Percentiles rank a stretch among this genome's conserved stretches.
Conservation (phyloP, 2,329 filamentous ascomycete genomes). For the Alternaria brassicicola region DNA sequence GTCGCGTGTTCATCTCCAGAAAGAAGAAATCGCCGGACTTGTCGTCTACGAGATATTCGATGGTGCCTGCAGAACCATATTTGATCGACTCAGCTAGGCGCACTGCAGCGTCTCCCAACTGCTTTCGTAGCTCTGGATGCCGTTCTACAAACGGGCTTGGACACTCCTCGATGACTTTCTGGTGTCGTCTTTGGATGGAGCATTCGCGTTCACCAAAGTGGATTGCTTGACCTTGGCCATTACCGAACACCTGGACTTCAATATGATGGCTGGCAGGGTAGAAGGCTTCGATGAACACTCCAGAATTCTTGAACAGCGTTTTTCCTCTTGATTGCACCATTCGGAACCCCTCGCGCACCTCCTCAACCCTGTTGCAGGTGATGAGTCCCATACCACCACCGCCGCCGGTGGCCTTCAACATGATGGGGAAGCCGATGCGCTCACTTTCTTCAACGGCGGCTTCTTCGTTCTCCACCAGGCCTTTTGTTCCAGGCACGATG, state of each 20-base stretch:
- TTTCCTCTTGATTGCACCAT: constrained; percentile 59
- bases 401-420: constrained; percentile 66
- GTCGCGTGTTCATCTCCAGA: constrained; percentile 64
- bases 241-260: constrained; percentile 89
- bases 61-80: constrained; percentile 87
- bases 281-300: constrained; percentile 57
- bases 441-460: constrained; percentile 52
- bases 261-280: constrained; percentile 63
- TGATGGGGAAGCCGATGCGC: constrained; percentile 57
- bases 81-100: constrained; percentile 62
- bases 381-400: constrained; percentile 63
- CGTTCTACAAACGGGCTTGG: constrained; percentile 71
- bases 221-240: constrained; percentile 77
- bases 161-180: constrained; percentile 90
- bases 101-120: constrained; percentile 71
- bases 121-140: constrained; percentile 63
- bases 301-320: constrained; percentile 20
- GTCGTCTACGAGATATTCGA: constrained; percentile 90
- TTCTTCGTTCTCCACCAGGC: constrained; percentile 51
- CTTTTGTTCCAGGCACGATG: constrained; percentile 61
- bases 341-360: constrained; percentile 52
- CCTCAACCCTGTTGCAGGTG: constrained; percentile 12
- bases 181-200: constrained; percentile 83
- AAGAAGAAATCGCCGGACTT: constrained; percentile 78
- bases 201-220: constrained; percentile 89